phyloP scores from a whole-genome alignment of 768 basidiomycete species.

The Hemileccinum impolitum region DNA sequence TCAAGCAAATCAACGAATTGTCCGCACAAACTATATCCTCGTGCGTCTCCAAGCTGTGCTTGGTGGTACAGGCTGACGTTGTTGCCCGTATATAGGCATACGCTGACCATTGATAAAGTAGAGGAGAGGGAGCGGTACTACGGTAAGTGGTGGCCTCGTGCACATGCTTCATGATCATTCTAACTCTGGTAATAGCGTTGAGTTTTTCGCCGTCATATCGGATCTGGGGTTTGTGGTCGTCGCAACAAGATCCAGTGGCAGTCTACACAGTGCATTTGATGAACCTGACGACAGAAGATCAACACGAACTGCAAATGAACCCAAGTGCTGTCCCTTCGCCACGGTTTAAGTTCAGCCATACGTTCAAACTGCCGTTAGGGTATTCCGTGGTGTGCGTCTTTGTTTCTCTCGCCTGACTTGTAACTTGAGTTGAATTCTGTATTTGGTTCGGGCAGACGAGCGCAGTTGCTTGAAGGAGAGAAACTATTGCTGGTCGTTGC shows the following conservation, averaged over 20 bases:
- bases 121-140: background rate
- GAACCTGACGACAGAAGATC: slow-evolving; percentile 28
- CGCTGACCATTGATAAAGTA: background rate
- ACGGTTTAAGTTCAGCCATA: slow-evolving; percentile 11
- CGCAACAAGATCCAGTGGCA: slow-evolving; percentile 14
- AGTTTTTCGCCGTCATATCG: background rate
- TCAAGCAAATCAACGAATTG: slow-evolving; percentile 14
- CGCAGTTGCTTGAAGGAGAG: slow-evolving; percentile 40
- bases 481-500: slow-evolving; percentile 42
- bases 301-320: slow-evolving; percentile 26
- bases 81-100: slow-evolving; percentile 7
- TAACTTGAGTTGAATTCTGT: background rate
- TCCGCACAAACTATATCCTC: slow-evolving; percentile 2
- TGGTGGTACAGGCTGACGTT: background rate
- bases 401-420: background rate
- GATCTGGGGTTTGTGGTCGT: slow-evolving; percentile 4
- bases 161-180: no score
- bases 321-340: slow-evolving; percentile 22
- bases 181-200: background rate
- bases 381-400: slow-evolving; percentile 17
- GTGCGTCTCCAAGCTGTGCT: slow-evolving; percentile 6
- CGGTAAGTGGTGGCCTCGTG: background rate
- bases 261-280: slow-evolving; percentile 25
- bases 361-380: slow-evolving; percentile 19
- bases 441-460: slow-evolving; percentile 22